Percentiles rank a stretch among this genome's conserved stretches.
These are phyloP conservation scores for Exophiala sideris DNA, from an alignment of 2,329 filamentous ascomycete species.

Conservation along the genomic window DNA sequence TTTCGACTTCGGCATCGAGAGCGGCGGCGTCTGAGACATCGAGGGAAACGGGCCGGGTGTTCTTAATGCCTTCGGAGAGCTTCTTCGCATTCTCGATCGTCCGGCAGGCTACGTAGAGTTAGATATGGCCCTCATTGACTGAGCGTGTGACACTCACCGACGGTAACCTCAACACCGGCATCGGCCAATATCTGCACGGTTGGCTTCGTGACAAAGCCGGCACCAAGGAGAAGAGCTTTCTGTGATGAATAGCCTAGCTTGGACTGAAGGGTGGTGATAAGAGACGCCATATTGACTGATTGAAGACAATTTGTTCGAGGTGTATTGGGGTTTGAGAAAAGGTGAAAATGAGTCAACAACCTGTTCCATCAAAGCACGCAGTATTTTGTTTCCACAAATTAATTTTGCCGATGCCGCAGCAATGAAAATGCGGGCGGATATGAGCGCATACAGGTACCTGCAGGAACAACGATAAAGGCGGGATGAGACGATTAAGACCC, in stretches of 20 bases:
- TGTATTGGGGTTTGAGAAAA: no score
- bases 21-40: slow-evolving; percentile 75
- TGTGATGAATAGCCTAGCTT: slow-evolving; percentile 23
- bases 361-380: no score
- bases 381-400: no score
- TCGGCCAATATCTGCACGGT: slow-evolving; percentile 60
- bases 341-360: no score
- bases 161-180: slow-evolving; percentile 61
- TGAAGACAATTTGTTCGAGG: no score
- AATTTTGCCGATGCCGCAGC: neutral
- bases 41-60: slow-evolving; percentile 73
- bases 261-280: slow-evolving; percentile 20
- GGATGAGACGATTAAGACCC: no score
- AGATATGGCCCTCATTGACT: no score
- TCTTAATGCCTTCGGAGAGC: slow-evolving; percentile 68
- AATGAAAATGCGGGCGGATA: neutral
- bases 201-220: slow-evolving; percentile 54
- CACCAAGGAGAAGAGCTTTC: slow-evolving; percentile 29
- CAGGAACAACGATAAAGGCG: no score
- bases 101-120: slow-evolving; percentile 63
- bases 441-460: no score
- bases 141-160: slow-evolving; percentile 48
- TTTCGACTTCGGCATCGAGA: slow-evolving; percentile 74
- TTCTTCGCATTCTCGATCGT: slow-evolving; percentile 73
- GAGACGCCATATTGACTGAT: neutral